These are phyloP conservation scores for Trypanosoma avium DNA, from an alignment of 208 protist genomes.

Conservation along the genomic window DNA sequence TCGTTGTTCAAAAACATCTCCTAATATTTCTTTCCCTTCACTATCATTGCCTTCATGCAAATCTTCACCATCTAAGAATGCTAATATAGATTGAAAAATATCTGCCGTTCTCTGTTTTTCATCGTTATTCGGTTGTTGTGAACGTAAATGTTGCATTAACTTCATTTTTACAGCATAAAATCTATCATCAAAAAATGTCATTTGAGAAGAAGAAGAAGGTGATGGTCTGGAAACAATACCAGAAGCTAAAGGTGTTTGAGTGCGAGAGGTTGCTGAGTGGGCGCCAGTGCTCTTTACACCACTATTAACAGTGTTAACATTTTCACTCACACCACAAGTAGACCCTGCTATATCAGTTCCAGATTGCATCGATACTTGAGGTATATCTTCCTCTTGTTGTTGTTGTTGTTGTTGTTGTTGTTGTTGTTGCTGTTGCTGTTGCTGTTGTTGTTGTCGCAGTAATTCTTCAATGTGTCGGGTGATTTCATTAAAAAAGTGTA, in stretches of 20 bases:
- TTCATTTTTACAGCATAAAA: conserved; percentile 15
- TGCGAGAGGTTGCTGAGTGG: background rate
- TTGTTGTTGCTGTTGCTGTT: conserved; percentile 10
- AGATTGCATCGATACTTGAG: background rate
- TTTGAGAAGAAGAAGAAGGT: background rate
- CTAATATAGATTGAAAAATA: conserved; percentile 16
- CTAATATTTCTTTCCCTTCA: background rate
- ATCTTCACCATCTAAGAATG: conserved; percentile 17
- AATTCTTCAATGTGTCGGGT: conserved; percentile 33
- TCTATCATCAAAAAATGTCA: conserved; percentile 16
- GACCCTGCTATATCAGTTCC: background rate
- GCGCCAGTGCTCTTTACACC: conserved; percentile 2
- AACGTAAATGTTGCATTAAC: conserved; percentile 12
- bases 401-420: conserved; percentile 9
- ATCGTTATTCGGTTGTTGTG: conserved; percentile 1
- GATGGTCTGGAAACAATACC: background rate
- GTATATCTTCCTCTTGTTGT: background rate
- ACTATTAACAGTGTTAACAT: background rate
- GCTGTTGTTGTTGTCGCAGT: conserved; percentile 32
- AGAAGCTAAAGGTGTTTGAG: background rate
- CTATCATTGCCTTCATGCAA: background rate
- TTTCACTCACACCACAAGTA: background rate
- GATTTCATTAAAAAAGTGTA: conserved; percentile 82
- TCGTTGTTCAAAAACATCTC: background rate
- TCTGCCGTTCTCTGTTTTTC: background rate